These are phyloP conservation scores for Aureobasidium leucospermi DNA, from an alignment of 2,329 filamentous ascomycete species.

Conservation along the genomic window DNA sequence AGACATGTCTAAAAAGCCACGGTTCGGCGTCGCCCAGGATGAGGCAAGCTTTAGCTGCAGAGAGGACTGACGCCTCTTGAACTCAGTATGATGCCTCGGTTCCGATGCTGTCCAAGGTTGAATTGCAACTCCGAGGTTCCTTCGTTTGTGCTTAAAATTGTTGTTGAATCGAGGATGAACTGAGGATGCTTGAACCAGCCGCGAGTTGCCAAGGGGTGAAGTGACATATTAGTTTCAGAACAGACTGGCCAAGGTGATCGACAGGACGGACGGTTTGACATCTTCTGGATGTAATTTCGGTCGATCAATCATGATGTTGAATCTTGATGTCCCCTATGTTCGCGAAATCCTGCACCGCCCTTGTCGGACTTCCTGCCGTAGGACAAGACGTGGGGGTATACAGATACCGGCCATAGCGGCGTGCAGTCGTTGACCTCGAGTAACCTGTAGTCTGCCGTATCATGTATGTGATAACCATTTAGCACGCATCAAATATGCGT, in stretches of 20 bases:
- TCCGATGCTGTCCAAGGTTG: neutral
- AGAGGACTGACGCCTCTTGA: neutral
- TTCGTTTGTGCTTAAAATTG: neutral
- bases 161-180: neutral
- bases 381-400: neutral
- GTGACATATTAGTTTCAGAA: neutral
- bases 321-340: neutral
- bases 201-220: neutral
- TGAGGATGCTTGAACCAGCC: neutral
- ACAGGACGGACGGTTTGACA: neutral
- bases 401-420: neutral
- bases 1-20: neutral
- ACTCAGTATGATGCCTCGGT: neutral
- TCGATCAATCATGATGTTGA: neutral
- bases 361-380: neutral
- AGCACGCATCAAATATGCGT: neutral
- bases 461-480: neutral
- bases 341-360: neutral
- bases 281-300: neutral
- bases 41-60: neutral
- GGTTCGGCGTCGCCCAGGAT: neutral
- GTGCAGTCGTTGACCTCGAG: neutral
- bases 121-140: neutral
- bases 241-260: slow-evolving; percentile 5
- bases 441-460: neutral